Base-by-base conservation (phyloP, 345 rosid species). In the Salix purpurea region DNA sequence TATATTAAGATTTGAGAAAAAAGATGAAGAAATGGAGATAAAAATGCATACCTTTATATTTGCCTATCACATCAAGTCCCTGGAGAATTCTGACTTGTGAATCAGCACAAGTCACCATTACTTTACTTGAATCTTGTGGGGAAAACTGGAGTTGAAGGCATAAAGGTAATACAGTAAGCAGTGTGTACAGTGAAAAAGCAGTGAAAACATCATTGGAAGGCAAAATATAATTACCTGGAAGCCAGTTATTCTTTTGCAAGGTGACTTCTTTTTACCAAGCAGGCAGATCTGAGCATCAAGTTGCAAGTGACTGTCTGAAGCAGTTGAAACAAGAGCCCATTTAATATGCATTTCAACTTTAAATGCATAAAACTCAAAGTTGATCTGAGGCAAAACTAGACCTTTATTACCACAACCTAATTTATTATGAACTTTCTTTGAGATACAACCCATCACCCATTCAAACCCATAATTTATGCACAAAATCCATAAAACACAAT, bases 71-170 rank as follows among this genome's bases (percentile, higher is more conserved):
- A 64, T 91, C 86, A 5, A 10, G 50, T 44, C 91, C 90, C 6
- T 73, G 39, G 40, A 90, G 87, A 36, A 93, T 78, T 75, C 86
- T 82, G 40, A 90, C 85, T 23, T 82, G 81, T 67, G 96, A 93
- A 89, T 93, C 96, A 69, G 91, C 97, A 77, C 84, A 88, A 54
- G 94, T 88, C 70, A 93, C 91, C 73, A 93, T 80, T 16, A 93
- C 67, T 88, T 89, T 90, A 78, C 81, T 85, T 5, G 91, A 89
- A 48, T 90, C 92, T 37, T 79, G 82, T 16, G 96, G 94, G 11
- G 85, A 89, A 68, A 84, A 90, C 90, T 87, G 84, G 28, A 78
- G 64, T 28, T 60, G 30, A 36, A 50, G 30, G 67, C 50, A 70
- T 44, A 21, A 1, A 82, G 54, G 39, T 10, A 39, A 21, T 36